Conservation (phyloP, 2,329 filamentous ascomycete species). For the Claviceps monticola region DNA sequence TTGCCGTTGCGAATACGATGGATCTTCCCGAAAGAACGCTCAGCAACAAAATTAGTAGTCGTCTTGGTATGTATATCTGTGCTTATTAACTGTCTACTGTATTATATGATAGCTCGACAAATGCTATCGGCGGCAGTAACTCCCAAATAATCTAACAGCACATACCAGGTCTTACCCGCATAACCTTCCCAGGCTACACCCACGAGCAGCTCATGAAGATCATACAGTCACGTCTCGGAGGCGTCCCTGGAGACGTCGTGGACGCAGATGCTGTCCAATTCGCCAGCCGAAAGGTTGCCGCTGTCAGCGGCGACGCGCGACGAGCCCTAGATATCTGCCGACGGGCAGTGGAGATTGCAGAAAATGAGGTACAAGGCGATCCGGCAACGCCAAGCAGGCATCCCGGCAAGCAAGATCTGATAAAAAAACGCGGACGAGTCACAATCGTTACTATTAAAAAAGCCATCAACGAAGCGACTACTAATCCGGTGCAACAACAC, state of each 20-base stretch:
- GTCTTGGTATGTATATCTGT: slow-evolving; percentile 39
- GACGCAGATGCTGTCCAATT: slow-evolving; percentile 92
- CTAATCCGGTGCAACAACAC: slow-evolving; percentile 81
- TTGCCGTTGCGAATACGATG: slow-evolving; percentile 98
- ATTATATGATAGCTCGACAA: background rate
- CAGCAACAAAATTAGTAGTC: slow-evolving; percentile 95
- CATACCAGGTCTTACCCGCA: slow-evolving; percentile 58
- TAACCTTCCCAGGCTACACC: slow-evolving; percentile 94
- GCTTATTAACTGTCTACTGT: background rate
- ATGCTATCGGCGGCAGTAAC: too few relatives aligned
- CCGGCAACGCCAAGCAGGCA: slow-evolving; percentile 49
- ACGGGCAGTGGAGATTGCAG: slow-evolving; percentile 86
- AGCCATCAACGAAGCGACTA: slow-evolving; percentile 90
- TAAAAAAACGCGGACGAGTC: slow-evolving; percentile 39
- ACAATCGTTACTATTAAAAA: slow-evolving; percentile 89
- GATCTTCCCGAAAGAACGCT: slow-evolving; percentile 90
- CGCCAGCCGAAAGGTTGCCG: slow-evolving; percentile 88
- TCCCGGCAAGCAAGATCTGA: slow-evolving; percentile 12
- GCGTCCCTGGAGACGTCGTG: slow-evolving; percentile 78
- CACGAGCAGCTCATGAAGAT: slow-evolving; percentile 96
- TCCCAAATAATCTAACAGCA: background rate
- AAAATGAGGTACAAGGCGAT: slow-evolving; percentile 46
- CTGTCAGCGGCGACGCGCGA: slow-evolving; percentile 86
- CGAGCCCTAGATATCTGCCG: slow-evolving; percentile 91
- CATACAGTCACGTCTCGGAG: slow-evolving; percentile 83